Base-by-base conservation (phyloP, 1,139 yeast genomes). In the Yamadazyma membranifaciens region DNA sequence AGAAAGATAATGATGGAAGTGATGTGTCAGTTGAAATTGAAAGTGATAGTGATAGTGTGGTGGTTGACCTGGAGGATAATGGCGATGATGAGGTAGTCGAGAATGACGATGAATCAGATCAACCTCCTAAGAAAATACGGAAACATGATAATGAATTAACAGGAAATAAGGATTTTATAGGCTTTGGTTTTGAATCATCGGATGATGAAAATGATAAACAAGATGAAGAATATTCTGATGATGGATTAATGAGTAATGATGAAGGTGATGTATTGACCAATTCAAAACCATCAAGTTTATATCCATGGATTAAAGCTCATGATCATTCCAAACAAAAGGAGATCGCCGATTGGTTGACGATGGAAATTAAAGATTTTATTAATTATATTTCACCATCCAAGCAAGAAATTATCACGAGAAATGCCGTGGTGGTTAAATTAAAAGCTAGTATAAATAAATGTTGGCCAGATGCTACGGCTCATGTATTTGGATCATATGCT, bases 401-500 rank as follows among this genome's bases (percentile, higher is more conserved):
- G 33, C 75, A 71, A 7, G 98, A 92, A 55, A 87, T 87, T 44
- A 63, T 69, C 33, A 68, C 76, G 7, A 78, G 98, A 56, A 86
- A 87, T 50, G 63, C 63, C 9, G 83, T 89, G 1, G 83, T 92
- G 13, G 63, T 71, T 33, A 72, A 78, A 34, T 65, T 94, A 31
- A 80, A 84, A 45, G 55, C 60, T 3, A 72, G 79, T 10, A 85
- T 91, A 9, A 62, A 65, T 2, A 54, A 56, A 13, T 69, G 84
- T 42, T 92, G 98, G 98, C 81, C 82, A 1, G 87, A 81, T 46
- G 83, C 95, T 3, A 85, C 83, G 43, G 78, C 86, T 9, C 86
- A 83, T 51, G 96, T 91, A 12, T 92, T 94, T 68, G 99, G 99
- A 0, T 89, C 98, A 0, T 87, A 81, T 60, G 98, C 98, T 0